These are phyloP conservation scores for Plasmodium fragile DNA, from an alignment of 169 alveolate genomes.

Conservation along the genomic window DNA sequence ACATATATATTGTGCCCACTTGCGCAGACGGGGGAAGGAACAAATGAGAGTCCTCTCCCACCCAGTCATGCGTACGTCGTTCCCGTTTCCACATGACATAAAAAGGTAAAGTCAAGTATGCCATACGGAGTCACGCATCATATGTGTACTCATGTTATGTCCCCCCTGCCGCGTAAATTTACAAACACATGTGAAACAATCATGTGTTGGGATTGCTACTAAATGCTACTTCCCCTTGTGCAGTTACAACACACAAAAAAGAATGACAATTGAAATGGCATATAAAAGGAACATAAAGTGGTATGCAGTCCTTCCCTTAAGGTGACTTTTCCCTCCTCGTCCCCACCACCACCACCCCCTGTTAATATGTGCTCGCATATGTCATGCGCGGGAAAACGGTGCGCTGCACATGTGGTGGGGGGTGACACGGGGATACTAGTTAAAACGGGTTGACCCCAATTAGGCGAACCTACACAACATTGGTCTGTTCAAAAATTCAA, in stretches of 20 bases:
- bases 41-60: neutral
- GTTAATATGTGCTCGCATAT: neutral
- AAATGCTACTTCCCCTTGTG: neutral
- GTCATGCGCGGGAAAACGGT: neutral
- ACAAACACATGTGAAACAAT: neutral
- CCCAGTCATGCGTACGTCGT: neutral
- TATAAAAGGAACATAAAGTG: neutral
- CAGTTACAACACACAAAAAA: neutral
- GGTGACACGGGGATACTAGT: neutral
- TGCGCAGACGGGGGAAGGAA: neutral
- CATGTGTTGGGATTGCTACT: neutral
- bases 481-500: neutral
- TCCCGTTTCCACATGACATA: neutral
- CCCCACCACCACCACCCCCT: neutral
- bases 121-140: neutral
- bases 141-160: neutral
- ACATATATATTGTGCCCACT: neutral
- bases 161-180: neutral
- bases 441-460: neutral
- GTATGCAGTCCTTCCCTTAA: neutral
- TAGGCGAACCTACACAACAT: neutral
- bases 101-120: neutral
- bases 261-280: neutral
- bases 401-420: neutral
- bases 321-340: neutral